phyloP scores from a whole-genome alignment of 2,329 filamentous ascomycete genomes.

The Aureobasidium namibiae region DNA sequence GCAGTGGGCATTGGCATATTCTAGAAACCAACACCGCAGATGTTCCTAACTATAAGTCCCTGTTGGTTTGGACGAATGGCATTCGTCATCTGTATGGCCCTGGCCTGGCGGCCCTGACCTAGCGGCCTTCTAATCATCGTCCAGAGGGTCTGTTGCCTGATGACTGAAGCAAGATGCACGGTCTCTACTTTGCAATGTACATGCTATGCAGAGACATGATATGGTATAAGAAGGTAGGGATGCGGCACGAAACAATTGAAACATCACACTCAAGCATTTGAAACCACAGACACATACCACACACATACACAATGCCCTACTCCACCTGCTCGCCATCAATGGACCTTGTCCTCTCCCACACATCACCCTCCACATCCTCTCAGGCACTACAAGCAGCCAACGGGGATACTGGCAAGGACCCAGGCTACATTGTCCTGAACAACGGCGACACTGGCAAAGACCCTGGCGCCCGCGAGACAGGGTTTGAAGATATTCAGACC shows the following conservation, averaged over 20 bases:
- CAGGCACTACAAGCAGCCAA: neutral
- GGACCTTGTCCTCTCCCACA: neutral
- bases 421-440: neutral
- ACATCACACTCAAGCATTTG: neutral
- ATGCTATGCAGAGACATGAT: neutral
- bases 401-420: constrained; percentile 1
- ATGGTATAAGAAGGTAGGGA: constrained; percentile 4
- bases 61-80: constrained; percentile 5
- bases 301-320: neutral
- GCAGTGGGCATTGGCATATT: constrained; percentile 3
- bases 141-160: constrained; percentile 7
- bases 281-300: neutral
- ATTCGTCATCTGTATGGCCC: constrained; percentile 5
- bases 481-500: neutral
- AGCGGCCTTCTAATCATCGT: neutral
- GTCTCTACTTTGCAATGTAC: constrained; percentile 5
- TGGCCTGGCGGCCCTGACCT: neutral
- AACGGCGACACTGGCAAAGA: constrained; percentile 7
- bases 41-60: constrained; percentile 1
- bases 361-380: neutral
- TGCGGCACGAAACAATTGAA: constrained; percentile 1
- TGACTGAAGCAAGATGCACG: constrained; percentile 6
- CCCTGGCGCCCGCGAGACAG: neutral
- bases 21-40: constrained; percentile 9
- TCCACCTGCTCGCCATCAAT: neutral